phyloP scores from a whole-genome alignment of 257 asterid species.

The Ophiorrhiza pumila region DNA sequence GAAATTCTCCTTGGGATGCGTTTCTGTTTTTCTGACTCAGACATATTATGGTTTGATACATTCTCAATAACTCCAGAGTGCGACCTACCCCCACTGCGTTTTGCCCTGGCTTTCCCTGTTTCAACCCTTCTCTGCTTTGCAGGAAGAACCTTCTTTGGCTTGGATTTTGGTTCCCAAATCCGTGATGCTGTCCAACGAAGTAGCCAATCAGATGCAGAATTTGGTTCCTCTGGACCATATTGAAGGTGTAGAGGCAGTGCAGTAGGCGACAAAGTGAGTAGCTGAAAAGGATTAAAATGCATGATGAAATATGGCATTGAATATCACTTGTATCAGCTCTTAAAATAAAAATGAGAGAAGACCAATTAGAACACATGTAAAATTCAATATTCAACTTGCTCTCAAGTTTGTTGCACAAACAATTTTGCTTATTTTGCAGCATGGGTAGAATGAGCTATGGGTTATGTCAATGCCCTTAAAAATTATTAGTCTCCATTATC shows the following conservation, averaged over 20 bases:
- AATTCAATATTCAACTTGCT: background rate
- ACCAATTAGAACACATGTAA: background rate
- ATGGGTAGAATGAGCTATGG: background rate
- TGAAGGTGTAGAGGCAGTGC: constrained; percentile 44
- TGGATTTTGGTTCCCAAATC: constrained; percentile 33
- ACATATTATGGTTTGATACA: constrained; percentile 14
- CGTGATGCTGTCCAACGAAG: constrained; percentile 52
- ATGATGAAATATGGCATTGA: background rate
- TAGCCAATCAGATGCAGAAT: constrained; percentile 58
- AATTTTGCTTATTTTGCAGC: no score
- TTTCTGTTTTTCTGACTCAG: constrained; percentile 37
- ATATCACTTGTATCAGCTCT: background rate
- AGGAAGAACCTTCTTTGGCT: constrained; percentile 18
- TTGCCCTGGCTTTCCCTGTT: constrained; percentile 25
- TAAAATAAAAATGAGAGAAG: background rate
- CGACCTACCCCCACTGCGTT: constrained; percentile 23
- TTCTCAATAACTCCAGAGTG: constrained; percentile 23
- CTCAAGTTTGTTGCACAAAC: background rate
- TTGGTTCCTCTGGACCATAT: constrained; percentile 44
- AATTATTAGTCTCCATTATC: no score
- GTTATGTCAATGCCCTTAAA: background rate
- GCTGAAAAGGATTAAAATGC: constrained; percentile 29
- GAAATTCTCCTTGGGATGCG: constrained; percentile 25
- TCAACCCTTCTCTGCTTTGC: constrained; percentile 23
- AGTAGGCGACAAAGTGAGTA: constrained; percentile 39